These are phyloP conservation scores for Boeremia lycopersici DNA, from an alignment of 2,329 filamentous ascomycete genomes.

Conservation along the genomic window DNA sequence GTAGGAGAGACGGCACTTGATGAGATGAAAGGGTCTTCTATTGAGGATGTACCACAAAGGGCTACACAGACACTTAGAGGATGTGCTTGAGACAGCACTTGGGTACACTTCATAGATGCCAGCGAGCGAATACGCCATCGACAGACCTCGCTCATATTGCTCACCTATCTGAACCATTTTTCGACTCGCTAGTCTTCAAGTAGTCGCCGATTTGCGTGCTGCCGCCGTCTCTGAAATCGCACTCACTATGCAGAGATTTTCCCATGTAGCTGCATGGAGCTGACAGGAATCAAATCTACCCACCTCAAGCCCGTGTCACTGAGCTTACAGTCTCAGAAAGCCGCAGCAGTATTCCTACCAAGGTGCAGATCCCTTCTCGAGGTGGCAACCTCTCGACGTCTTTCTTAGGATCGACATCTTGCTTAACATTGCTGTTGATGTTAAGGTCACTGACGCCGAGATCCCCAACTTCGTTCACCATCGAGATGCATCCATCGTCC, in stretches of 20 bases:
- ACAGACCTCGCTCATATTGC: not conserved
- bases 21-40: not conserved
- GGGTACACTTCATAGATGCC: not conserved
- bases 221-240: not conserved
- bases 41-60: not conserved
- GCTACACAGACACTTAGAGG: no score
- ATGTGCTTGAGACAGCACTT: not conserved
- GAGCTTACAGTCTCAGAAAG: constrained; percentile 35
- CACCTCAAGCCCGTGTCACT: not conserved
- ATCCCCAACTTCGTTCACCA: constrained; percentile 5
- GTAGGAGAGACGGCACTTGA: not conserved
- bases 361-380: constrained; percentile 28
- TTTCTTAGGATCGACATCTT: no score
- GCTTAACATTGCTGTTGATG: not conserved
- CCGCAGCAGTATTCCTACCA: constrained; percentile 33
- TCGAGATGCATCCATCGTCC: constrained; percentile 29
- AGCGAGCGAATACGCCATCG: not conserved
- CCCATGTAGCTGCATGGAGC: not conserved
- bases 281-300: not conserved
- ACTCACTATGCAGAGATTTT: not conserved
- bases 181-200: no score
- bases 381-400: not conserved
- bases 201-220: not conserved
- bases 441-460: constrained; percentile 9
- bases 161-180: no score